Evolutionary conservation across 1,284 basidiomycete genomes (phyloP).

Genomic region (Ceraceosorus guamensis): DNA sequence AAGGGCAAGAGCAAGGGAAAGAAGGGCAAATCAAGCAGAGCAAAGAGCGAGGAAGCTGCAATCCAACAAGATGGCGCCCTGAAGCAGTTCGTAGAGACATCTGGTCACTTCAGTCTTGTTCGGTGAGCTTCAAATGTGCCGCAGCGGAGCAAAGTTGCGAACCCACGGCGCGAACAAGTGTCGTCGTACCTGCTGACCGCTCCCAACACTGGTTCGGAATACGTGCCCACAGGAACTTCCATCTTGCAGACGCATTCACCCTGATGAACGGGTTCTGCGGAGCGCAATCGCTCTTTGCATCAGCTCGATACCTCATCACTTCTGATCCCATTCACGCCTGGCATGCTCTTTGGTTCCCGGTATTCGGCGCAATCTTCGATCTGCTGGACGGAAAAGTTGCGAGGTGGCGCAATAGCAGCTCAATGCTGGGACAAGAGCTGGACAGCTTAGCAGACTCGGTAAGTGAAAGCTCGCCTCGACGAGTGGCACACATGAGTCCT

Average conservation of each 20-base stretch:
- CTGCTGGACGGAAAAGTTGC: slow-evolving; percentile 97
- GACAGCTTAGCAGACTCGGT: slow-evolving; percentile 94
- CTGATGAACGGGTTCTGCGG: slow-evolving; percentile 99
- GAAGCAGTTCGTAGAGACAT: slow-evolving; percentile 42
- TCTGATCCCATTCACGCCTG: slow-evolving; percentile 59
- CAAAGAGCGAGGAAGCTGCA: slow-evolving; percentile 4
- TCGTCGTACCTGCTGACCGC: too few species aligned
- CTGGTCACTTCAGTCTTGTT: slow-evolving; percentile 46
- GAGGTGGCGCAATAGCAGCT: slow-evolving; percentile 86
- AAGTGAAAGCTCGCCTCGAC: slow-evolving; percentile 39
- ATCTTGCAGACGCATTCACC: slow-evolving; percentile 95
- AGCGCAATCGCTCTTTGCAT: slow-evolving; percentile 87
- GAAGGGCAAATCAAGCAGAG: background rate
- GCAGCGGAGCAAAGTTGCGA: background rate
- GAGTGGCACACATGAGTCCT: background rate
- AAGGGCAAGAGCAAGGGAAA: background rate
- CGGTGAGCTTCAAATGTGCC: slow-evolving; percentile 19
- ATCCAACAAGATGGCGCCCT: slow-evolving; percentile 19
- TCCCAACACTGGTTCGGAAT: too few species aligned
- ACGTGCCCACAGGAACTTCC: slow-evolving; percentile 86
- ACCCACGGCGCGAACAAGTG: too few species aligned
- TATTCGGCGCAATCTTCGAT: slow-evolving; percentile 96
- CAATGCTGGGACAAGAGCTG: slow-evolving; percentile 96
- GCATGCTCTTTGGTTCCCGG: slow-evolving; percentile 75
- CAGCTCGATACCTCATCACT: slow-evolving; percentile 75